Evolutionary conservation across 139 green algal species (phyloP).

Genomic region (Coelastrella sp.): DNA sequence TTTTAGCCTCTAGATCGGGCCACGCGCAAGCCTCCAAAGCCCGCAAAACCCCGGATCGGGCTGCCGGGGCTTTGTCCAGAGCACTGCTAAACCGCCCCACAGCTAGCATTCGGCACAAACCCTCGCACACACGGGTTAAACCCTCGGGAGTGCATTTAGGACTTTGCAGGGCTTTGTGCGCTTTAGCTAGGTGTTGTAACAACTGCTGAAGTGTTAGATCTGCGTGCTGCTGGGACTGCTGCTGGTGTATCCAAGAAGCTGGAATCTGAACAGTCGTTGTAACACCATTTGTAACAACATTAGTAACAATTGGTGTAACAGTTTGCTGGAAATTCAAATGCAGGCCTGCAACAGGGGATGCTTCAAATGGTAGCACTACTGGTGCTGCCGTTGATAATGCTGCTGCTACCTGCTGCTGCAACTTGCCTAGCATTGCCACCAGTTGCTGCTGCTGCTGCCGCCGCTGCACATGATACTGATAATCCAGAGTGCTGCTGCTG

Average conservation of each 20-base stretch:
- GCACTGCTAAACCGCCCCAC: constrained; percentile 29
- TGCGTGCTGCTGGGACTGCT: constrained; percentile 23
- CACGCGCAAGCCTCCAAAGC: constrained; percentile 19
- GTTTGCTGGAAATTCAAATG: too few species aligned
- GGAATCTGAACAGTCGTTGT: background rate
- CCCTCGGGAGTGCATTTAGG: background rate
- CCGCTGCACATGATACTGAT: background rate
- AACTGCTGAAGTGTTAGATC: constrained; percentile 27
- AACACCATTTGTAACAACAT: background rate
- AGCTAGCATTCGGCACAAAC: constrained; percentile 11
- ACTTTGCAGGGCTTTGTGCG: background rate
- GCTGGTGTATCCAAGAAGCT: background rate
- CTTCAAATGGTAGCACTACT: background rate
- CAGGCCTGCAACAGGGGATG: background rate
- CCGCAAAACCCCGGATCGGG: constrained; percentile 16
- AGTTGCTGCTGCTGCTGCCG: constrained; percentile 35
- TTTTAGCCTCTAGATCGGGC: background rate
- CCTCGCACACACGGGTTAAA: constrained; percentile 18
- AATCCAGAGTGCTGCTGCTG: constrained; percentile 10
- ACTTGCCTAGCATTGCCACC: background rate
- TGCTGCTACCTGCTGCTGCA: background rate
- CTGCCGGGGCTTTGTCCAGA: background rate
- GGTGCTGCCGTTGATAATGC: constrained; percentile 6
- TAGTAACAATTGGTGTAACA: too few species aligned
- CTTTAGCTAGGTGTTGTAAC: constrained; percentile 35